Conservation (phyloP, 192 early-diverging fungal genomes). For the Paraglomus occultum region DNA sequence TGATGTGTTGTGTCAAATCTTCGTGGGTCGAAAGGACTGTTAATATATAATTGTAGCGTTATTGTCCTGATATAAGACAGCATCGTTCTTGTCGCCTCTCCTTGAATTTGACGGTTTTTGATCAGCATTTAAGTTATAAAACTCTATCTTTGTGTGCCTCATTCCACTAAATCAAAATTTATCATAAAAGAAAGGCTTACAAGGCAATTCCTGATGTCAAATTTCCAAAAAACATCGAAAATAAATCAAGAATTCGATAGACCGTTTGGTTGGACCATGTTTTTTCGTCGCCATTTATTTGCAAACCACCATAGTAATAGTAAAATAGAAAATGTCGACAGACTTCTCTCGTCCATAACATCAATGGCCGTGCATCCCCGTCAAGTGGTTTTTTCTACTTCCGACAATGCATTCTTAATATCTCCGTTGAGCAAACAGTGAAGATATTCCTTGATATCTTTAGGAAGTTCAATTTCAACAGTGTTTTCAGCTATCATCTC, state of each 20-base stretch:
- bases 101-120: slow-evolving; percentile 14
- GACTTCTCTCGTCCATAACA: slow-evolving; percentile 19
- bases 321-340: slow-evolving; percentile 17
- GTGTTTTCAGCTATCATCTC: not conserved
- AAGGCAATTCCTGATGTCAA: slow-evolving; percentile 5
- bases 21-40: not conserved
- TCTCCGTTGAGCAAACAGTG: not conserved
- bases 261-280: slow-evolving; percentile 21
- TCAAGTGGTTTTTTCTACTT: slow-evolving; percentile 6
- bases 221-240: slow-evolving; percentile 18
- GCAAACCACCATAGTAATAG: slow-evolving; percentile 10
- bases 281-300: slow-evolving; percentile 8
- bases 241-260: slow-evolving; percentile 12
- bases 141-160: slow-evolving; percentile 10
- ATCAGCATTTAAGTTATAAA: slow-evolving; percentile 6
- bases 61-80: slow-evolving; percentile 13
- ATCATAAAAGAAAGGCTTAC: slow-evolving; percentile 4
- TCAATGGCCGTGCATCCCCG: slow-evolving; percentile 1
- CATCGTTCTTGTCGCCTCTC: not conserved
- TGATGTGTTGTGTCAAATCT: not conserved
- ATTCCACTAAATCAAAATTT: no score
- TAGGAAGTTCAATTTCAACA: not conserved
- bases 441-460: slow-evolving; percentile 10
- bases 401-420: slow-evolving; percentile 6
- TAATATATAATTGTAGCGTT: slow-evolving; percentile 9